These are phyloP conservation scores for Colletotrichum cuscutae DNA, from an alignment of 2,329 filamentous ascomycete species.

Conservation along the genomic window DNA sequence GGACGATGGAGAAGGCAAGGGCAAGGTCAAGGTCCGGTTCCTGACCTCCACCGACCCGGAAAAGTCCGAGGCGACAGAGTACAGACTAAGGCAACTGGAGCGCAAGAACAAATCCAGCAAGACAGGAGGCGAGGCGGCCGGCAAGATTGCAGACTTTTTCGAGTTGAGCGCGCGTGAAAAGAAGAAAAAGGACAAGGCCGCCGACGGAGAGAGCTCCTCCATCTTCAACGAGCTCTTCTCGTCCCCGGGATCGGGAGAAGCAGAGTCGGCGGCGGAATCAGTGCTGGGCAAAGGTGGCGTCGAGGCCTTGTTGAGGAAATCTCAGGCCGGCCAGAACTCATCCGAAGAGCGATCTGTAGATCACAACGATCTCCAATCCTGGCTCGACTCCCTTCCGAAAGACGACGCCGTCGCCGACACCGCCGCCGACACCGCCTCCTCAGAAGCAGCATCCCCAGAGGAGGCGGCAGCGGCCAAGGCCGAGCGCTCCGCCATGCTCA, in stretches of 20 bases:
- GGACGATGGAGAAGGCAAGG: background rate
- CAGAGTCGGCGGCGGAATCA: background rate
- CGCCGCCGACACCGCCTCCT: background rate
- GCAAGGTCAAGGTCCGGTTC: slow-evolving; percentile 24
- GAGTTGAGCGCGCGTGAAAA: background rate
- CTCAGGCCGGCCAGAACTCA: background rate
- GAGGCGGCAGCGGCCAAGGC: background rate
- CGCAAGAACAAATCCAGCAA: background rate
- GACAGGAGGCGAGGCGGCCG: background rate
- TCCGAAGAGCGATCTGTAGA: slow-evolving; percentile 10
- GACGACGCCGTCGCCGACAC: background rate
- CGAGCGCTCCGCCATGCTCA: slow-evolving; percentile 53
- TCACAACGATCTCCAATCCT: slow-evolving; percentile 31
- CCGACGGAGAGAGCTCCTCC: background rate
- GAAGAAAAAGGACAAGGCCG: background rate
- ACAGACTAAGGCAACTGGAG: background rate
- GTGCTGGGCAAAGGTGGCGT: background rate
- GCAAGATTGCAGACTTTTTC: slow-evolving; percentile 5
- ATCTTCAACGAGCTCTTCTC: slow-evolving; percentile 30
- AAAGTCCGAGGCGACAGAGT: slow-evolving; percentile 19
- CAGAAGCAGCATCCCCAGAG: background rate
- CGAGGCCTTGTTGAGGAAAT: background rate
- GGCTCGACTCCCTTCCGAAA: slow-evolving; percentile 27
- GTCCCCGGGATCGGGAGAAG: background rate
- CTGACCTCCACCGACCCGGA: slow-evolving; percentile 19